These are phyloP conservation scores for Euryodendron excelsum DNA, from an alignment of 148 eudicot genomes.

Conservation along the genomic window DNA sequence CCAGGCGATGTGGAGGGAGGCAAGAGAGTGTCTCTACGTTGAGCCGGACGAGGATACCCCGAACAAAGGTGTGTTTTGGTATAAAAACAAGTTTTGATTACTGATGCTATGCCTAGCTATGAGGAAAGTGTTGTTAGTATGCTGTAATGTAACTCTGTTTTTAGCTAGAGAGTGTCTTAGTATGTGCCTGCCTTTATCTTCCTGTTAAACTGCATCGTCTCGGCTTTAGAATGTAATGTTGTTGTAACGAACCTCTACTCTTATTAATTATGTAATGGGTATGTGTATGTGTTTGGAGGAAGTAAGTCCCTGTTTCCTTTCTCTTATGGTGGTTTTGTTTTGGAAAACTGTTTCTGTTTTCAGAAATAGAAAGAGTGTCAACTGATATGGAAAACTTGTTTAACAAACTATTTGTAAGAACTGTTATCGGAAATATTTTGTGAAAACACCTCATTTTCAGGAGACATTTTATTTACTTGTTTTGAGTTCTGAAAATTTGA, in stretches of 20 bases:
- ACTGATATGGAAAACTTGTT: too few relatives aligned
- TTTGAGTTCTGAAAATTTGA: too few relatives aligned
- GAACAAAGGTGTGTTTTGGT: constrained; percentile 35
- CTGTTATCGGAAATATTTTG: too few relatives aligned
- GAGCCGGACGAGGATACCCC: constrained; percentile 40
- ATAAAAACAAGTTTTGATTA: constrained; percentile 26
- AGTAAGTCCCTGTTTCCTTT: not conserved
- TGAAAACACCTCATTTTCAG: too few relatives aligned
- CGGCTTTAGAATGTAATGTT: too few relatives aligned
- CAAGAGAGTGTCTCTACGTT: constrained; percentile 51
- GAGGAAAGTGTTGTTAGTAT: too few relatives aligned
- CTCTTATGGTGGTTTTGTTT: not conserved
- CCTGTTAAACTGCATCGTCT: too few relatives aligned
- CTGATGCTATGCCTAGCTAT: not conserved
- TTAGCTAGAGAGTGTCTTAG: too few relatives aligned
- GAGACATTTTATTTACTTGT: too few relatives aligned
- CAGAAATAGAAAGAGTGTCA: not conserved
- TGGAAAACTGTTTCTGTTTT: too few relatives aligned
- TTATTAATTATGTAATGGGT: not conserved
- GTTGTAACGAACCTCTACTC: not conserved
- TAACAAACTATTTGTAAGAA: too few relatives aligned
- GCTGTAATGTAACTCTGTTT: not conserved
- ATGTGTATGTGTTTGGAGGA: not conserved
- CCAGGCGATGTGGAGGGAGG: constrained; percentile 60
- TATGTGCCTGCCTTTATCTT: too few relatives aligned